These are phyloP conservation scores for Lagenidium sp. DNA, from an alignment of 352 stramenopile species.

Conservation along the genomic window DNA sequence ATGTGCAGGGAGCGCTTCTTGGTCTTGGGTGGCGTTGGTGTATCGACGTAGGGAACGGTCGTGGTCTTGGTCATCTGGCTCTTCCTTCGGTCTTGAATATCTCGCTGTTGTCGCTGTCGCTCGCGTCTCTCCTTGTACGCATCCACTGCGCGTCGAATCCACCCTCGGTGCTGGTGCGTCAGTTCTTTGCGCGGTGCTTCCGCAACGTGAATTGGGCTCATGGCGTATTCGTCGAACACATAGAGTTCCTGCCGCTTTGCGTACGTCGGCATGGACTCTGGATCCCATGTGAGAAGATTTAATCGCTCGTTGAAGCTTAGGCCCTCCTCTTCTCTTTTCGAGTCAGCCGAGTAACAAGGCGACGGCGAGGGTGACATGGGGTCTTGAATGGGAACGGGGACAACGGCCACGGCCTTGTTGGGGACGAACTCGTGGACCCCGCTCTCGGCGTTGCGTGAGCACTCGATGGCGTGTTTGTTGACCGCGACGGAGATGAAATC, in stretches of 20 bases:
- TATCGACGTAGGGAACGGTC: too few relatives aligned
- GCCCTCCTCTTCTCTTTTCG: not conserved
- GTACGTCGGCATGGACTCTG: constrained; percentile 15
- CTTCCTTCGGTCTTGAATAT: not conserved
- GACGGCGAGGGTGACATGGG: too few relatives aligned
- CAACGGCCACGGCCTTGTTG: constrained; percentile 15
- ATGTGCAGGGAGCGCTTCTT: constrained; percentile 16
- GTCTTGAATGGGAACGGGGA: constrained; percentile 14
- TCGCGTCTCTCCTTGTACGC: constrained; percentile 9
- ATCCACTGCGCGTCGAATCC: constrained; percentile 14
- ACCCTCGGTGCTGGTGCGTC: constrained; percentile 8
- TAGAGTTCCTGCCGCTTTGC: constrained; percentile 15
- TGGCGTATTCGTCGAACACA: constrained; percentile 22
- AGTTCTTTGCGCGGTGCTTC: not conserved
- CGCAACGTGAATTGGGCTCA: constrained; percentile 2
- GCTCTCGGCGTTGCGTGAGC: not conserved
- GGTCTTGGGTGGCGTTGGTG: not conserved
- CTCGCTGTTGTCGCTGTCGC: not conserved
- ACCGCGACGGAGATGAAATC: constrained; percentile 24
- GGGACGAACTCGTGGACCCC: not conserved
- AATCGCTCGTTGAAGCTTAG: constrained; percentile 30
- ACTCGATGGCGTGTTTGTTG: not conserved
- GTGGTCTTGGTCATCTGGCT: constrained; percentile 1
- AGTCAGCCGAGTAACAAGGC: constrained; percentile 7
- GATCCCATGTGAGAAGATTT: constrained; percentile 26